phyloP scores from a whole-genome alignment of 352 stramenopile species.

The Phytophthora megakarya region DNA sequence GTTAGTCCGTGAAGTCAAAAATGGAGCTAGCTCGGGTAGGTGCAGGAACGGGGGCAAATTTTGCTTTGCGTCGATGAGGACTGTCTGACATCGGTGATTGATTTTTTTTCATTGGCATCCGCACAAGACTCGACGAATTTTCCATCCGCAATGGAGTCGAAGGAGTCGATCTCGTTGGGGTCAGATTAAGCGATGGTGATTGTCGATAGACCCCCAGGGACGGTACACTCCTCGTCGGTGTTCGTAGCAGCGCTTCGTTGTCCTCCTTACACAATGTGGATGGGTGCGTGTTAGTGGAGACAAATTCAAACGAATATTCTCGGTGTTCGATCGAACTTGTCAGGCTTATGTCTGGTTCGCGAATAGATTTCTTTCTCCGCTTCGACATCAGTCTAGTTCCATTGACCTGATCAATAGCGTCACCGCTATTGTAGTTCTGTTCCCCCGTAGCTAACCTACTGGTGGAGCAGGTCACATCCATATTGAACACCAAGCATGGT shows the following conservation, averaged over 20 bases:
- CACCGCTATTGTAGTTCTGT: constrained; percentile 9
- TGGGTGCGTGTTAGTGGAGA: background rate
- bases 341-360: background rate
- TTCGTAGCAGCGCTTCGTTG: constrained; percentile 17
- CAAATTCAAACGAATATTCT: constrained; percentile 5
- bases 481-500: constrained; percentile 22
- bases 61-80: constrained; percentile 29
- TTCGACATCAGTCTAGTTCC: constrained; percentile 19
- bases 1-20: constrained; percentile 39
- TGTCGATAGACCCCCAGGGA: constrained; percentile 16
- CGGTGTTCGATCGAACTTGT: background rate
- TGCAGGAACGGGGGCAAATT: constrained; percentile 12
- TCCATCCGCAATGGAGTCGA: constrained; percentile 17
- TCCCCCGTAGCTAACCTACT: too few species aligned
- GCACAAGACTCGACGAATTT: constrained; percentile 7
- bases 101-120: constrained; percentile 9
- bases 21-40: constrained; percentile 19
- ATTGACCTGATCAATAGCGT: constrained; percentile 22
- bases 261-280: constrained; percentile 15
- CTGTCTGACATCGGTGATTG: constrained; percentile 16
- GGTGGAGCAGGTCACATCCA: constrained; percentile 35
- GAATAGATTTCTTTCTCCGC: constrained; percentile 17
- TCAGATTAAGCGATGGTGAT: constrained; percentile 30
- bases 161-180: constrained; percentile 28
- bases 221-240: constrained; percentile 22